Conservation (phyloP, 768 basidiomycete genomes). For the Russula olivacea region DNA sequence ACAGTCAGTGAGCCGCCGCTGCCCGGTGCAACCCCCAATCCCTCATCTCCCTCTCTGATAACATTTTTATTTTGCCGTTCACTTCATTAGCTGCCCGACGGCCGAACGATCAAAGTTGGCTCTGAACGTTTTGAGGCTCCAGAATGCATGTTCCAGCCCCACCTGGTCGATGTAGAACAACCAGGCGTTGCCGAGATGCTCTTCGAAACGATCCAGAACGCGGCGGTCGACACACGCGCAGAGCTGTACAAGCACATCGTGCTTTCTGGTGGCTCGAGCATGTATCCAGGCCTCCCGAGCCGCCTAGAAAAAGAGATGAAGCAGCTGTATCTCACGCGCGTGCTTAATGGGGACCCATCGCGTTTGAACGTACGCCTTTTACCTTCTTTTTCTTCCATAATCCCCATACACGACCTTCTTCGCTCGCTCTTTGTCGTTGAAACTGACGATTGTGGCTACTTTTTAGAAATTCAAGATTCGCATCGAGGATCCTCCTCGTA, state of each 20-base stretch:
- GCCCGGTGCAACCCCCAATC: neutral
- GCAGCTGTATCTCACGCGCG: constrained; percentile 91
- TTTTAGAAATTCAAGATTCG: constrained; percentile 97
- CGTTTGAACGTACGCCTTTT: constrained; percentile 67
- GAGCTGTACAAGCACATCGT: constrained; percentile 98
- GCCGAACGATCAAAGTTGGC: constrained; percentile 94
- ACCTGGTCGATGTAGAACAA: constrained; percentile 94
- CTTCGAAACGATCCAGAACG: constrained; percentile 89
- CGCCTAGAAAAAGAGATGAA: constrained; percentile 99
- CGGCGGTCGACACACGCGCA: constrained; percentile 81
- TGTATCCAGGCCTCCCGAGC: constrained; percentile 97
- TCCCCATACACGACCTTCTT: neutral
- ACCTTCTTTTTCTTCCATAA: neutral
- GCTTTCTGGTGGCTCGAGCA: constrained; percentile 94
- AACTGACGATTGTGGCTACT: neutral
- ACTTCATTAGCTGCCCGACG: constrained; percentile 50
- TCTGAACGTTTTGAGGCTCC: constrained; percentile 98
- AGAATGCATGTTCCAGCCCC: constrained; percentile 99
- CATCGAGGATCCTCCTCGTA: constrained; percentile 95
- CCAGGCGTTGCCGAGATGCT: constrained; percentile 98
- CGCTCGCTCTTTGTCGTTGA: too few relatives aligned
- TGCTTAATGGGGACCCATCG: constrained; percentile 75
- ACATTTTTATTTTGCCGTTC: neutral
- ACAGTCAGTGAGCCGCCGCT: constrained; percentile 46
- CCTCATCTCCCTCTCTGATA: constrained; percentile 5